Percentiles rank a stretch among this genome's conserved stretches.
phyloP scores from a whole-genome alignment of 2,329 filamentous ascomycete genomes.

The Zymoseptoria pseudotritici region DNA sequence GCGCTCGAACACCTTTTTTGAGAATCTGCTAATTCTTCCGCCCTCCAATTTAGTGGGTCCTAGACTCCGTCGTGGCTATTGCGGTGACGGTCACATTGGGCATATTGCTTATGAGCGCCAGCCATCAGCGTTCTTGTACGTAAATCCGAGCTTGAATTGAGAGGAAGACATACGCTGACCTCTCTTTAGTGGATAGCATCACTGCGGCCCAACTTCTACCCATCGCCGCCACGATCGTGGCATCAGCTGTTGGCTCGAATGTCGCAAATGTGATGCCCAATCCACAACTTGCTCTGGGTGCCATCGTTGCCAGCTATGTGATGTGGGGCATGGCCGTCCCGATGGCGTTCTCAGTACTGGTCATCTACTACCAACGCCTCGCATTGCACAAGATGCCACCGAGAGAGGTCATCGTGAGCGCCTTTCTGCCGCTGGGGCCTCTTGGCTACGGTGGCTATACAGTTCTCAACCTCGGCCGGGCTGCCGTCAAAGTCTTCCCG shows the following conservation, averaged over 20 bases:
- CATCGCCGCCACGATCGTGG: constrained; percentile 59
- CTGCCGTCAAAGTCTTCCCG: constrained; percentile 22
- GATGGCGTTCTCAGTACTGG: constrained; percentile 55
- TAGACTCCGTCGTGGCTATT: constrained; percentile 40
- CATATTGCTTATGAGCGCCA: constrained; percentile 34
- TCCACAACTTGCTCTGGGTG: constrained; percentile 49
- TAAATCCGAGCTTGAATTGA: neutral
- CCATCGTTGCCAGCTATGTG: constrained; percentile 57
- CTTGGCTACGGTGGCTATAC: constrained; percentile 56
- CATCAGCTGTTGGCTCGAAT: constrained; percentile 54
- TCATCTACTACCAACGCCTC: constrained; percentile 63
- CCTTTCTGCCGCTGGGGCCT: constrained; percentile 60
- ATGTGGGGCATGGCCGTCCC: constrained; percentile 60
- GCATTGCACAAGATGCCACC: constrained; percentile 59
- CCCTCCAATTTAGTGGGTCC: constrained; percentile 33
- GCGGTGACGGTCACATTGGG: constrained; percentile 23
- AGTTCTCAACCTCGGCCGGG: constrained; percentile 12
- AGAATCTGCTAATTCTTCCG: no score
- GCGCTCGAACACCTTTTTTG: no score
- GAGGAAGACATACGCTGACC: neutral
- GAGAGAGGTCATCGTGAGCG: constrained; percentile 59
- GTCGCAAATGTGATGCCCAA: constrained; percentile 52
- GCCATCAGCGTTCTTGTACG: neutral
- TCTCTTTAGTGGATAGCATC: constrained; percentile 43
- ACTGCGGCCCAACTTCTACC: constrained; percentile 59